These are phyloP conservation scores for Bipolaris oryzae DNA, from an alignment of 2,329 filamentous ascomycete species.

Conservation along the genomic window DNA sequence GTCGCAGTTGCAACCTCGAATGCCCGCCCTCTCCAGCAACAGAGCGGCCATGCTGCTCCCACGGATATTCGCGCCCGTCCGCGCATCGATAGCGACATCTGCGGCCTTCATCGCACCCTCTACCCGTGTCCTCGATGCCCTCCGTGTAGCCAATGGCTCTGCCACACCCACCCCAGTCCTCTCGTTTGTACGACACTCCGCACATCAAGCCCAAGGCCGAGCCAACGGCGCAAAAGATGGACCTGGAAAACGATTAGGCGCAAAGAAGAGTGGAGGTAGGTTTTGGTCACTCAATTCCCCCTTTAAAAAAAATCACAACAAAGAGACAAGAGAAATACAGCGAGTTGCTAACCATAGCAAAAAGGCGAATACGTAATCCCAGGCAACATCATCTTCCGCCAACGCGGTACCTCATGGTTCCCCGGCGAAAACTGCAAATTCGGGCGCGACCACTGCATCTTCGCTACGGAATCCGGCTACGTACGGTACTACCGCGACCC, in stretches of 20 bases:
- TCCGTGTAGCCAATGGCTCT: slow-evolving; percentile 43
- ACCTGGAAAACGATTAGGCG: slow-evolving; percentile 85
- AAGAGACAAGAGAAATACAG: no score
- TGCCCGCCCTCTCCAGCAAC: slow-evolving; percentile 18
- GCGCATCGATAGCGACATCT: slow-evolving; percentile 37
- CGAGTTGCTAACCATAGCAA: not conserved
- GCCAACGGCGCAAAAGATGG: slow-evolving; percentile 74
- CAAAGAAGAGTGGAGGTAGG: slow-evolving; percentile 86
- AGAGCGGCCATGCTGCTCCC: slow-evolving; percentile 48
- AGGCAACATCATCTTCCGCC: slow-evolving; percentile 97
- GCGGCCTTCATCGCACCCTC: slow-evolving; percentile 32
- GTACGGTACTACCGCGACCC: slow-evolving; percentile 98
- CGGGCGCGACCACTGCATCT: slow-evolving; percentile 96
- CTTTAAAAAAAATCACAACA: no score
- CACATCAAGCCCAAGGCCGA: slow-evolving; percentile 68
- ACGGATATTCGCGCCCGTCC: slow-evolving; percentile 47
- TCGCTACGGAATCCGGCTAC: slow-evolving; percentile 81
- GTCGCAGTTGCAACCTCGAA: slow-evolving; percentile 27
- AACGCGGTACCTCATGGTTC: slow-evolving; percentile 92
- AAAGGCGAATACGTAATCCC: slow-evolving; percentile 89
- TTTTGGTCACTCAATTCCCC: not conserved
- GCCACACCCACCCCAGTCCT: slow-evolving; percentile 44
- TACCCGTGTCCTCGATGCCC: slow-evolving; percentile 38
- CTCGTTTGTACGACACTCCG: slow-evolving; percentile 63
- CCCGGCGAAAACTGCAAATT: slow-evolving; percentile 95